phyloP scores from a whole-genome alignment of 345 rosid genomes.

The Luvunga scandens region DNA sequence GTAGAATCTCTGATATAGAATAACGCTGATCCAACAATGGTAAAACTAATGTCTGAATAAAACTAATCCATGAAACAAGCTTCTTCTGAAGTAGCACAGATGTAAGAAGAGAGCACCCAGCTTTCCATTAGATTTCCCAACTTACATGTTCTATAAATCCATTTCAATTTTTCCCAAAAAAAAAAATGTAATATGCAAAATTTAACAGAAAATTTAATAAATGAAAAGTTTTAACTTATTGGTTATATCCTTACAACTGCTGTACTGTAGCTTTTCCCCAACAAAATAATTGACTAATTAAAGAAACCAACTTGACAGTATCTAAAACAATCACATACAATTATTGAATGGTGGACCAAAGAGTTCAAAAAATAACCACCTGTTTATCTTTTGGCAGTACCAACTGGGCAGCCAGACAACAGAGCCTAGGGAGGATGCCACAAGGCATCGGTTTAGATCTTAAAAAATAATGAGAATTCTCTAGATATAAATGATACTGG shows the following conservation, averaged over 20 bases:
- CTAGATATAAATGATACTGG: background rate
- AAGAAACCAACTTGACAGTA: background rate
- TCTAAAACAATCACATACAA: background rate
- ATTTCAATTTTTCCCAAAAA: background rate
- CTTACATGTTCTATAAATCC: background rate
- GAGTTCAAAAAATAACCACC: slow-evolving; percentile 1
- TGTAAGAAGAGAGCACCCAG: background rate
- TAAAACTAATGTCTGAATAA: background rate
- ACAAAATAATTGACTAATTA: background rate
- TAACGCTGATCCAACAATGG: background rate
- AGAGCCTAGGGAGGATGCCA: background rate
- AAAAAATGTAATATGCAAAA: background rate
- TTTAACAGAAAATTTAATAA: no score
- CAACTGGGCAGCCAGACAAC: background rate
- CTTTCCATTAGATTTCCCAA: background rate
- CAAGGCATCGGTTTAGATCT: background rate
- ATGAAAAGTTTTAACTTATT: no score
- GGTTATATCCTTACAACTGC: background rate
- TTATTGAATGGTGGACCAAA: background rate
- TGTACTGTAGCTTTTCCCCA: background rate
- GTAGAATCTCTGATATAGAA: background rate
- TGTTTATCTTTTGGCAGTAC: background rate
- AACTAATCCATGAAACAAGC: background rate
- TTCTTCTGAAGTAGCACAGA: background rate
- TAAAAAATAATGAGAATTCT: background rate